Base-by-base conservation (phyloP, 768 basidiomycete species). In the Hygrophoropsis aurantiaca region DNA sequence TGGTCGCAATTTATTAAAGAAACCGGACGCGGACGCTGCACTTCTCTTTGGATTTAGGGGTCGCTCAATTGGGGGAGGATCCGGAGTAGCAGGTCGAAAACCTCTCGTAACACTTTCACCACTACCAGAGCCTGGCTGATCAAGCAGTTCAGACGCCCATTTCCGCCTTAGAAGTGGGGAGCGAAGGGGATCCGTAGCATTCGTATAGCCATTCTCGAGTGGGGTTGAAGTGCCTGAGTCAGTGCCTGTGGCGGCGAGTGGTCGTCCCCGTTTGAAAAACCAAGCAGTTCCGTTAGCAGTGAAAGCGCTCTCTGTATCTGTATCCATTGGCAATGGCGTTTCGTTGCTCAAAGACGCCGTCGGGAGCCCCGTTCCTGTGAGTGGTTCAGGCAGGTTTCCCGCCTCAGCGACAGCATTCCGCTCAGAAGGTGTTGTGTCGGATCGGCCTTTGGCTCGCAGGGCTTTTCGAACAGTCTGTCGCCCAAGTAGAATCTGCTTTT, bases 401-500 rank as follows among this genome's bases (percentile, higher is more conserved):
- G 60, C 62, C 27, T 68, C 56, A 1, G 58, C 33, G 8, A 60
- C 24, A 38, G 50, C 46, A 35, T 55, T 59, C 19, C 51, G 51
- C 32, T 63, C 51, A n/a, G 58, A 45, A 15, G 60, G 51, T 11
- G 55, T 61, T 44, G 43, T 45, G 26, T 33, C 53, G 25, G 55
- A 44, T 38, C 58, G 52, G 24, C 57, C 62, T 53, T 64, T 68
- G 39, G 49, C 42, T 50, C 80, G 81, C 37, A 78, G 65, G 7
- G 75, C 69, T 50, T 67, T 76, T 16, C 90, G 85, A 34, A 91
- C 75, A 42, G 75, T 74, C 58, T 87, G 82, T 10, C 93, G 82
- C 16, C 94, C 93, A 10, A 84, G 70, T 33, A 84, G 73, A 40
- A 97, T 90, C 56, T 92, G 85, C 45, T 82, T 84, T 66, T 97